Conservation (phyloP, 2,329 filamentous ascomycete genomes). For the Botryotinia calthae region DNA sequence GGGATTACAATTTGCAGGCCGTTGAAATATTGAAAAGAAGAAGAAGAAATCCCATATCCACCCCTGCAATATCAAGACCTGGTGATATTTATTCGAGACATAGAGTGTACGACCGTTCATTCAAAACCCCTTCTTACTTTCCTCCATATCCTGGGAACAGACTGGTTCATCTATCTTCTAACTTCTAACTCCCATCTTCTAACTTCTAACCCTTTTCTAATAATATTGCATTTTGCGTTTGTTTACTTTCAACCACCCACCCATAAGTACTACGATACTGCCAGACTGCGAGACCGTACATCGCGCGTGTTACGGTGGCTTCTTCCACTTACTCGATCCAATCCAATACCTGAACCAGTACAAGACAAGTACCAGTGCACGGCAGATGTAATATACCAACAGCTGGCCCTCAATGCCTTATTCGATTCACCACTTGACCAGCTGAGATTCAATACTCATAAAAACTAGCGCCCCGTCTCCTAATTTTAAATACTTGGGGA, state of each 20-base stretch:
- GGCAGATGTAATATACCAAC: slow-evolving; percentile 13
- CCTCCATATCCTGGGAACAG: slow-evolving; percentile 21
- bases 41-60: slow-evolving; percentile 8
- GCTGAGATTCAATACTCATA: slow-evolving; percentile 15
- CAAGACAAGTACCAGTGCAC: slow-evolving; percentile 2
- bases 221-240: neutral
- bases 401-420: slow-evolving; percentile 18
- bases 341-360: neutral
- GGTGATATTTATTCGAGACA: slow-evolving; percentile 31
- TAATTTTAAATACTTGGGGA: slow-evolving; percentile 8
- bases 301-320: slow-evolving; percentile 19
- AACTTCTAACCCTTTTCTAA: slow-evolving; percentile 4
- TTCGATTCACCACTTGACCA: slow-evolving; percentile 19
- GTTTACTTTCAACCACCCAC: slow-evolving; percentile 10
- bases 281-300: neutral
- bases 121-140: slow-evolving; percentile 9
- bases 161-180: slow-evolving; percentile 11
- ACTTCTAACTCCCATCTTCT: neutral
- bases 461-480: neutral
- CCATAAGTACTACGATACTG: neutral
- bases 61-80: slow-evolving; percentile 27
- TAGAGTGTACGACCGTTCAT: slow-evolving; percentile 22
- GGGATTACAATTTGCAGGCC: neutral
- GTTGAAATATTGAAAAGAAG: slow-evolving; percentile 6
- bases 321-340: slow-evolving; percentile 1